Conservation (phyloP, 768 basidiomycete genomes). For the Serpula lacrymans region DNA sequence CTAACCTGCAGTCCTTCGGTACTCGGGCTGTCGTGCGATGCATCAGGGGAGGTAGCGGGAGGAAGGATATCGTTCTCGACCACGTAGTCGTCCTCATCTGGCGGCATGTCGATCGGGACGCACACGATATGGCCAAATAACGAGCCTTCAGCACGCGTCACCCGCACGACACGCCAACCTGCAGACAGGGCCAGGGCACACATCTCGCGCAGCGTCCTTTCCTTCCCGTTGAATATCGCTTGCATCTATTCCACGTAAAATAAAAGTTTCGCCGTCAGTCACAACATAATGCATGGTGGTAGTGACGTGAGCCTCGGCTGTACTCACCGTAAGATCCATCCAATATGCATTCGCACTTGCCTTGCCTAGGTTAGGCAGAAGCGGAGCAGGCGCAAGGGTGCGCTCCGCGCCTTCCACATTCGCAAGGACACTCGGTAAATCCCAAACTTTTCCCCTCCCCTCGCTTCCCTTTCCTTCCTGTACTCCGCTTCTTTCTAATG, state of each 20-base stretch:
- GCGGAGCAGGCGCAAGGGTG: slow-evolving; percentile 52
- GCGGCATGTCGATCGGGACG: slow-evolving; percentile 54
- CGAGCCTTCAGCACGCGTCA: slow-evolving; percentile 56
- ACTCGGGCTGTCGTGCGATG: not conserved
- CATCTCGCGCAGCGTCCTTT: slow-evolving; percentile 65
- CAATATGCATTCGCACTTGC: slow-evolving; percentile 65
- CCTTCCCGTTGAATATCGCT: slow-evolving; percentile 63
- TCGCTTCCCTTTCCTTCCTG: not conserved
- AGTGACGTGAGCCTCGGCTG: not conserved
- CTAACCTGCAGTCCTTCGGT: not conserved
- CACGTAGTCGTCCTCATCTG: slow-evolving; percentile 21
- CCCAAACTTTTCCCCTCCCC: slow-evolving; percentile 20
- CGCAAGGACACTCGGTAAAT: slow-evolving; percentile 27
- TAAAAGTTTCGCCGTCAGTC: slow-evolving; percentile 2
- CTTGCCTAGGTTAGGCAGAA: slow-evolving; percentile 73
- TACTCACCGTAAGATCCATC: slow-evolving; percentile 62
- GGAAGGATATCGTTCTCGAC: slow-evolving; percentile 6
- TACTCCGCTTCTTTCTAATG: not conserved
- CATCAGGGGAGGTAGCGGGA: not conserved
- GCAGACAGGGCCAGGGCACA: slow-evolving; percentile 49
- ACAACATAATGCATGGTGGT: not conserved
- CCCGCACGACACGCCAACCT: slow-evolving; percentile 60
- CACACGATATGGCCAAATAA: slow-evolving; percentile 72
- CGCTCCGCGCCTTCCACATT: slow-evolving; percentile 51
- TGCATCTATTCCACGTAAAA: slow-evolving; percentile 50